phyloP scores from a whole-genome alignment of 352 stramenopile species.

The Blastocystis sp. region DNA sequence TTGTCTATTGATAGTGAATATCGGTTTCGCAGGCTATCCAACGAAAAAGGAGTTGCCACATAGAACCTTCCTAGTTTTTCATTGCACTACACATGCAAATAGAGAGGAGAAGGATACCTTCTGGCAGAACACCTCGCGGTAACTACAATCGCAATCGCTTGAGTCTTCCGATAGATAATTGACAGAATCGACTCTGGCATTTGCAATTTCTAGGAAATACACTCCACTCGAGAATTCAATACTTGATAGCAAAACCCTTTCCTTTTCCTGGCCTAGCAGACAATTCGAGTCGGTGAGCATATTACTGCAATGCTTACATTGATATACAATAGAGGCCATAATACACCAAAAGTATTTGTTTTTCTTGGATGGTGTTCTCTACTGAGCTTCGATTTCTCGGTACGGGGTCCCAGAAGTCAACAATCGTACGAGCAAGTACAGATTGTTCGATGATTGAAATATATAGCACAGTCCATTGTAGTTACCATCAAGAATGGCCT shows the following conservation, averaged over 20 bases:
- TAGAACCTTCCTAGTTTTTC: not conserved
- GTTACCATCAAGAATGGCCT: not conserved
- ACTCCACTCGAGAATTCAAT: not conserved
- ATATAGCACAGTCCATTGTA: constrained; percentile 3
- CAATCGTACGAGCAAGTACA: not conserved
- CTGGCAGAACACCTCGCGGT: not conserved
- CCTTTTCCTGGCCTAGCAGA: not conserved
- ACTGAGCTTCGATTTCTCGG: not conserved
- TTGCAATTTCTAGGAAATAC: not conserved
- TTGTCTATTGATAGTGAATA: not conserved
- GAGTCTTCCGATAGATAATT: not conserved
- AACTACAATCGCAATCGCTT: not conserved
- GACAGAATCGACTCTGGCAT: not conserved
- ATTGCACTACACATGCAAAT: not conserved
- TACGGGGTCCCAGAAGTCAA: constrained; percentile 1
- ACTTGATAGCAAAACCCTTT: not conserved
- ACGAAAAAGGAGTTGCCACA: not conserved
- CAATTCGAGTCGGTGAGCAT: not conserved
- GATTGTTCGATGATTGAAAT: not conserved
- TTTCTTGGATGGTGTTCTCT: not conserved
- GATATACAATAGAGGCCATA: not conserved
- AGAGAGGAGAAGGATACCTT: not conserved
- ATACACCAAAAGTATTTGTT: not conserved
- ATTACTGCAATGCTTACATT: not conserved
- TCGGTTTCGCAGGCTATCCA: not conserved